Base-by-base conservation (phyloP, 176 grass and related monocot genomes). In the Carex myosuroides region DNA sequence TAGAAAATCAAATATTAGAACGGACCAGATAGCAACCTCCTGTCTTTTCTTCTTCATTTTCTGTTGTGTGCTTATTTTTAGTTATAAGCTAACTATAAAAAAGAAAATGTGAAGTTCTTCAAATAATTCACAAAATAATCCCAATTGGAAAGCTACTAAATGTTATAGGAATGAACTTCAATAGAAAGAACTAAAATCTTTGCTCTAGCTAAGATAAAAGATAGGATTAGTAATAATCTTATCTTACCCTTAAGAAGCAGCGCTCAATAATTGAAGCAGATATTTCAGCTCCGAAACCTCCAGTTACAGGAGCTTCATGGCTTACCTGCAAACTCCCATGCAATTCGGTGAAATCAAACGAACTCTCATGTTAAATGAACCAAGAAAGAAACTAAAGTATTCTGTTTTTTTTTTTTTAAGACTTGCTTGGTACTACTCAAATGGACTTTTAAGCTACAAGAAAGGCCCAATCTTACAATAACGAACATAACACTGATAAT, bases 221-320 rank as follows among this genome's bases (percentile, higher is more conserved):
- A 81, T 10, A 81, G 58, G 21, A 67, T 48, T 13, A 37, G 44
- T 64, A 84, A 48, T 3, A 29, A 14, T 83, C 37, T 9, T 70
- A 69, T 86, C 72, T 30, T 94, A 97, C 95, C 87, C 92, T 94
- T 22, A 88, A 83, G 87, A 98, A 98, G 86, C 96, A 98, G 80
- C 91, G 88, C 29, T 98, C 96, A 0, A 84, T 13, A 54, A 98
- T 98, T 79, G 91, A 95, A 29, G 96, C 93, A 46, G 93, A 89
- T 8, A 98, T 95, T 91, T 98, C 96, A 5, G 93, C 91, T 17
- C 96, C 96, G 46, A 98, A 98, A 1, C 96, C 92, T 60, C 96
- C 96, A 0, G 96, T 98, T 54, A 95, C 56, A 3, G 96, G 96
- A 85, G 96, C 96, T 89, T 95, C 96, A 33, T 95, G 95, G 85